Evolutionary conservation across 306 rosid species (phyloP), one percentile per base, ranked within the genome.

Genomic region (Ziziphus jujuba): DNA sequence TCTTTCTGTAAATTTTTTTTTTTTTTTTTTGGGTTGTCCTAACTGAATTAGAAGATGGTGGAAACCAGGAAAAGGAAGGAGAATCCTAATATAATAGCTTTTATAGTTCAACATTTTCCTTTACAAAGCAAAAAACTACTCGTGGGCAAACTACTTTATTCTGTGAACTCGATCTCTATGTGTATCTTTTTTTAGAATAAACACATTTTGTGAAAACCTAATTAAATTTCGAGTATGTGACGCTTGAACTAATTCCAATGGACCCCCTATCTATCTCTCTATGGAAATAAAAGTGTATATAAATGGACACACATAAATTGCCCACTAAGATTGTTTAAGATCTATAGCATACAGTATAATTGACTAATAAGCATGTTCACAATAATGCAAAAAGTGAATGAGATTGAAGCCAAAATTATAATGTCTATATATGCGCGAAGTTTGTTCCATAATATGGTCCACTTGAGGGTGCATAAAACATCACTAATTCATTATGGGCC

Each of bases 221-320:
- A 10, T 40, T 40, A 40, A 40, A 40, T 40, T 40, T 40, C 13
- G 9, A 40, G 45, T 10, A 66, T 51, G 61, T 53, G 49, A 65
- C 51, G 7, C 61, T 52, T 24, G 50, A 53, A 15, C 71, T 17
- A 16, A 52, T 21, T 20, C 36, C 36, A 59, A 21, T 35, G 61
- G 61, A 33, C 35, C 44, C 25, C 51, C 9, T 38, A 2, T 62
- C 9, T 31, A 19, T 50, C n/a, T 25, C 7, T 33, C 12, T 22
- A 19, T 28, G 33, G 33, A 28, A 28, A 1, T 28, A 28, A 28
- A 28, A 28, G 33, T 28, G 33, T 28, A 28, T 33, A 5, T 35
- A 50, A 58, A 52, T 51, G 70, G 52, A 54, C 22, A 66, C 71
- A 16, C 6, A 35, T 16, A 66, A 51, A 34, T n/a, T 2, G 11